Evolutionary conservation across 345 rosid genomes (phyloP).

Genomic region (Aegle marmelos): DNA sequence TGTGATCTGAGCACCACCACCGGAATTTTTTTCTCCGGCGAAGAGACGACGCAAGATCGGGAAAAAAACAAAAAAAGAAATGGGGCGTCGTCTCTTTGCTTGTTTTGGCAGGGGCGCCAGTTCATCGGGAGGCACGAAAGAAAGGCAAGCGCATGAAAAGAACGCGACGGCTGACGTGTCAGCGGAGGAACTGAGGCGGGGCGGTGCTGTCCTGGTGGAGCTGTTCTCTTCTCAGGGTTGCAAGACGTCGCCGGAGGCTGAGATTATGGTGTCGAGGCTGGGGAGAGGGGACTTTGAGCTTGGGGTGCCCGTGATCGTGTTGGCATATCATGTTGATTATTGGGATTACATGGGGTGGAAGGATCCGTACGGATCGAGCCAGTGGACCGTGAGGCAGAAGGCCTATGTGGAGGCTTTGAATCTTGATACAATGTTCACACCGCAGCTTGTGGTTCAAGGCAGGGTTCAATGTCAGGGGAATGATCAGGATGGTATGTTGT

Average conservation of each 20-base stretch:
- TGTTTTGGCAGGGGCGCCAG: conserved; percentile 45
- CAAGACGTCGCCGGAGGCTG: conserved; percentile 71
- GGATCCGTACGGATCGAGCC: conserved; percentile 80
- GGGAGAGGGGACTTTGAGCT: conserved; percentile 85
- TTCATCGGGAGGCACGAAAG: neutral
- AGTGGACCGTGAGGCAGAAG: conserved; percentile 86
- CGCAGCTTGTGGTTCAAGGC: conserved; percentile 78
- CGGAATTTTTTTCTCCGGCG: neutral
- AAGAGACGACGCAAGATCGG: conserved; percentile 25
- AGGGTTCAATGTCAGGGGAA: conserved; percentile 55
- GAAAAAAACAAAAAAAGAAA: conserved; percentile 17
- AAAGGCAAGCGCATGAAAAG: neutral
- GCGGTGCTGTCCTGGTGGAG: conserved; percentile 71
- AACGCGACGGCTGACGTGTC: conserved; percentile 27
- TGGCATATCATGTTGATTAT: conserved; percentile 80
- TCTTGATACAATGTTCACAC: conserved; percentile 88
- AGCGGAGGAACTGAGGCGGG: conserved; percentile 41
- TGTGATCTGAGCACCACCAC: conserved; percentile 5
- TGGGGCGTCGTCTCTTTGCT: conserved; percentile 75
- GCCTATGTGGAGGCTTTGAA: conserved; percentile 78
- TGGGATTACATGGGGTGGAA: conserved; percentile 98
- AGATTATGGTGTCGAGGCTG: conserved; percentile 73
- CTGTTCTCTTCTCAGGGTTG: conserved; percentile 94
- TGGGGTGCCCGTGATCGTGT: conserved; percentile 53
- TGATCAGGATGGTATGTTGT: conserved; percentile 61